Evolutionary conservation across 805 yeast species (phyloP).

Genomic region (Starmera quercuum): DNA sequence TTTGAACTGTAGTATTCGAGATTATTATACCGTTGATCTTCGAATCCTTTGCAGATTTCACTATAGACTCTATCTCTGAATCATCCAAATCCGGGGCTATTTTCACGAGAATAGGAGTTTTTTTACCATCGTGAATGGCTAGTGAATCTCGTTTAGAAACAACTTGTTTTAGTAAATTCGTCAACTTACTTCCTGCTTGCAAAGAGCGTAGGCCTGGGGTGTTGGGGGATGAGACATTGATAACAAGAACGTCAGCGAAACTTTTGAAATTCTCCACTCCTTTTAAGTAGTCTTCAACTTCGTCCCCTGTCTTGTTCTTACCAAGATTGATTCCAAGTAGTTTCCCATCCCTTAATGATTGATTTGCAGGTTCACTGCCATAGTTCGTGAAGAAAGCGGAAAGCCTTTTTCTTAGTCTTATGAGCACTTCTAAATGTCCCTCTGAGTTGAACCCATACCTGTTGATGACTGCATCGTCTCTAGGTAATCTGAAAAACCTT

Average conservation of each 20-base stretch:
- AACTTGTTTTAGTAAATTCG: constrained; percentile 58
- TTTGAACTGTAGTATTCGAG: constrained; percentile 84
- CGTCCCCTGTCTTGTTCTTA: constrained; percentile 89
- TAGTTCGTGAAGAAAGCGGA: constrained; percentile 23
- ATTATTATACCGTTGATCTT: constrained; percentile 87
- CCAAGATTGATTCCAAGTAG: constrained; percentile 82
- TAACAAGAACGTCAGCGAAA: constrained; percentile 80
- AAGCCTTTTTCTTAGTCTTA: constrained; percentile 59
- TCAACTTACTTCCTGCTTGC: constrained; percentile 70
- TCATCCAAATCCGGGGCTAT: constrained; percentile 90
- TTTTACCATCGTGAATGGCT: constrained; percentile 30
- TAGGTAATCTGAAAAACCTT: constrained; percentile 76
- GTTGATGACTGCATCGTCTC: constrained; percentile 87
- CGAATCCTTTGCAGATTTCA: constrained; percentile 67
- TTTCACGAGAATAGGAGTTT: constrained; percentile 82
- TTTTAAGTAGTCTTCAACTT: constrained; percentile 72
- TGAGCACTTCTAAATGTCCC: constrained; percentile 73
- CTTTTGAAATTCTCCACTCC: constrained; percentile 82
- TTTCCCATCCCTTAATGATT: constrained; percentile 54
- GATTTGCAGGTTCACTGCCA: constrained; percentile 19
- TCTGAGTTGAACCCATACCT: constrained; percentile 91
- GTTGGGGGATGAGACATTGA: constrained; percentile 92
- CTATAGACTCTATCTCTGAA: constrained; percentile 74
- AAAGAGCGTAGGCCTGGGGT: constrained; percentile 91
- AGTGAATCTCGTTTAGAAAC: constrained; percentile 59